These are phyloP conservation scores for Aquilaria agallochum DNA, from an alignment of 441 rosid genomes.

Conservation along the genomic window DNA sequence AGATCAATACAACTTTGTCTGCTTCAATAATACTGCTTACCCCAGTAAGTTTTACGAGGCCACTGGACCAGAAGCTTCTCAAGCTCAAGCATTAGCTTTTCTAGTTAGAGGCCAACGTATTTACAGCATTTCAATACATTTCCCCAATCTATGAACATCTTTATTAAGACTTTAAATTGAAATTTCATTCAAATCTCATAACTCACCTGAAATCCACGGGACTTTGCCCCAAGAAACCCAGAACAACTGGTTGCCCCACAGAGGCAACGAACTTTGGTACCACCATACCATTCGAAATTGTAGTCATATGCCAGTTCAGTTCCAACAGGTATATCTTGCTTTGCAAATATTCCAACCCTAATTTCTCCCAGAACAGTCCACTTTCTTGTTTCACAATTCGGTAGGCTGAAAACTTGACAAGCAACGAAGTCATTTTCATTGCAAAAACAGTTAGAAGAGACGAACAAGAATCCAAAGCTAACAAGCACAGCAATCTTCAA, in stretches of 20 bases:
- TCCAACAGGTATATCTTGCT: constrained; percentile 57
- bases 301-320: constrained; percentile 86
- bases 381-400: constrained; percentile 97
- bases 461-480: not conserved
- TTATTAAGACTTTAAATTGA: constrained; percentile 5
- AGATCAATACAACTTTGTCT: too few relatives aligned
- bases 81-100: too few relatives aligned
- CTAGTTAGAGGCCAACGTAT: too few relatives aligned
- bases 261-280: constrained; percentile 92
- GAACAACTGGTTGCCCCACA: constrained; percentile 87
- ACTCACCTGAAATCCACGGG: constrained; percentile 94
- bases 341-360: constrained; percentile 96
- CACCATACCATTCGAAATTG: constrained; percentile 97
- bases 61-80: too few relatives aligned
- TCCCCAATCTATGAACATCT: not conserved
- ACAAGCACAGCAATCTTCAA: constrained; percentile 6
- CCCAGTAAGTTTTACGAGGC: too few relatives aligned
- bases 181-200: not conserved
- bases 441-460: not conserved
- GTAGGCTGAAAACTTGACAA: constrained; percentile 50
- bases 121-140: too few relatives aligned
- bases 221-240: constrained; percentile 96
- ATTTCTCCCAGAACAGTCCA: constrained; percentile 92
- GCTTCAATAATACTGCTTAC: too few relatives aligned
- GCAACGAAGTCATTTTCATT: constrained; percentile 13